phyloP scores from a whole-genome alignment of 257 asterid genomes.

The Solanum chilense region DNA sequence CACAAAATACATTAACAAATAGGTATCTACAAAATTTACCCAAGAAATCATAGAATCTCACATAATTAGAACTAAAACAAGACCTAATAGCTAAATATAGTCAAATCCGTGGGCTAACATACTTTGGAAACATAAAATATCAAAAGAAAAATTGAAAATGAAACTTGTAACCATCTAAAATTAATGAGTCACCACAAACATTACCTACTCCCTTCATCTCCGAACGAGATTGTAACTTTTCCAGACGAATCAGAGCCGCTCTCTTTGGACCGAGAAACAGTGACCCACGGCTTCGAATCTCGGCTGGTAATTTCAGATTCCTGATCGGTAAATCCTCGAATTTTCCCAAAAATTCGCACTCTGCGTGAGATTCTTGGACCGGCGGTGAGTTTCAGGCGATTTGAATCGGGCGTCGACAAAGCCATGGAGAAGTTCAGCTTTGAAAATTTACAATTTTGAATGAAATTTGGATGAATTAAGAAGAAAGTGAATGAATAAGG shows the following conservation, averaged over 20 bases:
- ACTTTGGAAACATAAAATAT: background rate
- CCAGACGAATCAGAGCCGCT: constrained; percentile 15
- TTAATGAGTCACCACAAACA: background rate
- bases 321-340: constrained; percentile 28
- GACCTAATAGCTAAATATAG: background rate
- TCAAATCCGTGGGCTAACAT: background rate
- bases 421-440: constrained; percentile 11
- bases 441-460: background rate
- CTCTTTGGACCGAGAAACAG: constrained; percentile 22
- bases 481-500: background rate
- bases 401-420: constrained; percentile 13
- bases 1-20: background rate
- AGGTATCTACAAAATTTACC: background rate
- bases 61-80: background rate
- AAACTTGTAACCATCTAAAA: background rate
- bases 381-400: constrained; percentile 1
- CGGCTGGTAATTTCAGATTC: constrained; percentile 23
- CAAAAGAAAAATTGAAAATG: background rate
- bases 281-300: constrained; percentile 40
- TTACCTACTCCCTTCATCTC: constrained; percentile 32
- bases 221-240: constrained; percentile 24
- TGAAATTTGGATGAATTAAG: background rate
- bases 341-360: constrained; percentile 50
- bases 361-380: constrained; percentile 15
- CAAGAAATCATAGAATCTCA: background rate